These are phyloP conservation scores for Copromyces sp. DNA, from an alignment of 495 filamentous ascomycete species.

Conservation along the genomic window DNA sequence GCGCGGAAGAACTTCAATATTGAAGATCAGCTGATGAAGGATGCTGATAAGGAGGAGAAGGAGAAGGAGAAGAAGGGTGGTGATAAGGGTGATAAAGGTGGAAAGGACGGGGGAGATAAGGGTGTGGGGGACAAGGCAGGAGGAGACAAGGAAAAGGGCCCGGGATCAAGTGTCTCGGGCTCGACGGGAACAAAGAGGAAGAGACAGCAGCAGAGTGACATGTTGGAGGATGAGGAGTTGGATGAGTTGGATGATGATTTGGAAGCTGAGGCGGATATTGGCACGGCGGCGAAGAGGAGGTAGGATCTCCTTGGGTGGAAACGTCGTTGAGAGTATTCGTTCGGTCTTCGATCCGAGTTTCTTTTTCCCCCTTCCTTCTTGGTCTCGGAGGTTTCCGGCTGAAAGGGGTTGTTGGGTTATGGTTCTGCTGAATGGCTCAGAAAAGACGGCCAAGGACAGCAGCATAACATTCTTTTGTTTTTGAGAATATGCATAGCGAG, in stretches of 20 bases:
- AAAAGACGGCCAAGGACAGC: neutral
- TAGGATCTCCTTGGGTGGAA: neutral
- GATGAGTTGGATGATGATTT: constrained; percentile 26
- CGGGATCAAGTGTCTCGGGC: neutral
- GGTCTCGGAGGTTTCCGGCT: no score
- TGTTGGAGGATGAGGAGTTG: constrained; percentile 27
- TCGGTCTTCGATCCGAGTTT: neutral
- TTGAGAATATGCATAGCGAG: neutral
- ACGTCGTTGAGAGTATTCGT: neutral
- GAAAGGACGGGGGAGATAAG: neutral
- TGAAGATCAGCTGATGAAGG: constrained; percentile 33
- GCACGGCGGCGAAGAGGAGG: constrained; percentile 13
- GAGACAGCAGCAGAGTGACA: constrained; percentile 6
- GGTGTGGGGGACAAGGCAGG: neutral
- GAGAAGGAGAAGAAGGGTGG: constrained; percentile 8
- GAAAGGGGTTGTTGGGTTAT: no score
- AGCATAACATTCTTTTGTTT: neutral
- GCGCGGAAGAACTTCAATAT: constrained; percentile 56
- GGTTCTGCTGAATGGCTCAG: no score
- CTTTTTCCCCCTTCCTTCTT: neutral
- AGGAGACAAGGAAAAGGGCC: neutral
- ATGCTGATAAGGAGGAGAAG: constrained; percentile 33
- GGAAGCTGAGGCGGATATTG: constrained; percentile 20
- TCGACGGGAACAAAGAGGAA: neutral
- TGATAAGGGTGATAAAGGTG: neutral